Base-by-base conservation (phyloP, 257 asterid genomes). In the Forsythia suspensa region DNA sequence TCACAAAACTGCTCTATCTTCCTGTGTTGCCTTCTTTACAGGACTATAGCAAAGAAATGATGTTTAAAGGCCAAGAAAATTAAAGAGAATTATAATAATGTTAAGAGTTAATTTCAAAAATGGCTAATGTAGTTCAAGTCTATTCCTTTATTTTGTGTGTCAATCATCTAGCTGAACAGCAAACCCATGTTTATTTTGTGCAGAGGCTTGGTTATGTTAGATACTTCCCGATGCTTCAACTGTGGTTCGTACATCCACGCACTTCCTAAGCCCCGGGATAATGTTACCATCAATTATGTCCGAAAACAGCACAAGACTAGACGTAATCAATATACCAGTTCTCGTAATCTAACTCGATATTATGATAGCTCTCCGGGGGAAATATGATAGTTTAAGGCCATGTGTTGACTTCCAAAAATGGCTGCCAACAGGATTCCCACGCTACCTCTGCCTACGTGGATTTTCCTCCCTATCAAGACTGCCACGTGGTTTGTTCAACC, bases 191-290 rank as follows among this genome's bases (percentile, higher is more conserved):
- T 73, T 61, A 16, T 67, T 11, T 76, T 66, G 43, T 68, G 90
- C 94, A 94, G 97, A 78, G 86, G 83, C 70, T 48, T 72, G 79
- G 95, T n/a, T n/a, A 77, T 74, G 42, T 80, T 84, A 76, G 92
- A 87, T 72, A 82, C 87, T 41, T 91, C 96, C 52, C 97, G 99
- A 61, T 96, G 99, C 86, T 96, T 96, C 85, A 96, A 96, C 81
- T 96, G 99, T 88, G 89, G 93, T 80, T 94, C 98, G 2, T 96
- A 93, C 87, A 85, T 86, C 88, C 99, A 96, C 84, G 84, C 96
- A 21, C 78, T 96, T 87, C 87, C 92, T 73, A 92, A 91, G 84
- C 98, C 99, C 76, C 98, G 98, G 69, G 92, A 96, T 77, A 88
- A 73, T 82, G 86, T 52, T 74, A 97, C 97, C 77, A 97, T 96